These are phyloP conservation scores for Aspergillus ostianus DNA, from an alignment of 495 filamentous ascomycete species.

Conservation along the genomic window DNA sequence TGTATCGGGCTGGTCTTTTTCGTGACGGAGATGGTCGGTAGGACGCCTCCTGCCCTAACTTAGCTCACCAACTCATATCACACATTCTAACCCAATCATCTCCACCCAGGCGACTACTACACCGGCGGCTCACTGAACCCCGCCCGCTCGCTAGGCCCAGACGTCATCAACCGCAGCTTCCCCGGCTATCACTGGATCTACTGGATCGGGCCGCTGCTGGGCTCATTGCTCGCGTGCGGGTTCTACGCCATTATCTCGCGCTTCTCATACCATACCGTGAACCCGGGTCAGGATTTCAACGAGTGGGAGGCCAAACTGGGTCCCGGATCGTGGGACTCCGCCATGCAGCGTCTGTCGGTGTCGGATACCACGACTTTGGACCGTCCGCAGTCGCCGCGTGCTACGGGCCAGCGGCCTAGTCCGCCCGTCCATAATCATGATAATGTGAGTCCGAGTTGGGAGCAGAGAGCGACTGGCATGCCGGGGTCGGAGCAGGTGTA, in stretches of 20 bases:
- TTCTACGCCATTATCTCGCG: constrained; percentile 67
- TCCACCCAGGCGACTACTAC: constrained; percentile 57
- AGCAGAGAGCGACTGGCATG: background rate
- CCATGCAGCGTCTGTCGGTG: constrained; percentile 14
- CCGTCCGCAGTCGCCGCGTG: constrained; percentile 12
- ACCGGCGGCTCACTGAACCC: constrained; percentile 75
- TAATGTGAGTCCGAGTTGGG: background rate
- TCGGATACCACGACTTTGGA: constrained; percentile 20
- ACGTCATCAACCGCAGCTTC: constrained; percentile 63
- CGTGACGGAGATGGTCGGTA: constrained; percentile 65
- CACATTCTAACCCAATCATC: background rate
- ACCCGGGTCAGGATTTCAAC: constrained; percentile 67
- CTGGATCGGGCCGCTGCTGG: constrained; percentile 57
- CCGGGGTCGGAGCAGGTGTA: constrained; percentile 4
- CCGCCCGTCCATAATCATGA: too few relatives aligned
- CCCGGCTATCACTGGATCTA: constrained; percentile 33
- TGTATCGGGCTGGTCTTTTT: constrained; percentile 75
- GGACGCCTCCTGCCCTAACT: too few relatives aligned
- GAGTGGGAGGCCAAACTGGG: constrained; percentile 35
- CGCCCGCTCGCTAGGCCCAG: constrained; percentile 69
- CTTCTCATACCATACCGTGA: constrained; percentile 74
- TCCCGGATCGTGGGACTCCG: constrained; percentile 15
- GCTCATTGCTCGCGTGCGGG: constrained; percentile 61
- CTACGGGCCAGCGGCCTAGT: too few relatives aligned
- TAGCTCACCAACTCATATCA: too few relatives aligned